Percentiles rank a stretch among this genome's conserved stretches.
These are phyloP conservation scores for Chlamydomonas asymmetrica DNA, from an alignment of 139 green algal species.

Conservation along the genomic window DNA sequence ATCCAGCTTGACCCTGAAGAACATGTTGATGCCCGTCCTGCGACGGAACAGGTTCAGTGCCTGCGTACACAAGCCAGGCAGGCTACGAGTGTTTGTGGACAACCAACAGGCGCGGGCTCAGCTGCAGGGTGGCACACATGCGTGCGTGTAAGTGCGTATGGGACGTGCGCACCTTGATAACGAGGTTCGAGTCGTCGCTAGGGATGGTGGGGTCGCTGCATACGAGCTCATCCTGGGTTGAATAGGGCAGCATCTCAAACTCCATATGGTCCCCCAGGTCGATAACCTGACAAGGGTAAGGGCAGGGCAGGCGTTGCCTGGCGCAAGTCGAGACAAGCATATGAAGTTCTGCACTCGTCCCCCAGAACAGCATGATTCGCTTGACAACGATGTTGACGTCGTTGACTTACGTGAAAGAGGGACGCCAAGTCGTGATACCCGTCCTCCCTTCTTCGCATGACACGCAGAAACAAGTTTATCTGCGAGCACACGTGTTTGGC, in stretches of 20 bases:
- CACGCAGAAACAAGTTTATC: conserved; percentile 96
- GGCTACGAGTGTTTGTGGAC: background rate
- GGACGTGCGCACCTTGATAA: conserved; percentile 88
- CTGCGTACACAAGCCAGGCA: conserved; percentile 27
- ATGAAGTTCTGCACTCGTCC: background rate
- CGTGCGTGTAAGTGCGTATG: too few species aligned
- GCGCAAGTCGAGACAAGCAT: background rate
- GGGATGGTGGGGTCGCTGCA: conserved; percentile 87
- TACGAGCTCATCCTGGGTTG: conserved; percentile 68
- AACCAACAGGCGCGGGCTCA: background rate
- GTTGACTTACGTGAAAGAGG: conserved; percentile 87
- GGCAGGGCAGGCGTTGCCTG: background rate
- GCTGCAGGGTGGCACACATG: background rate
- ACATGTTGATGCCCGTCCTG: conserved; percentile 73
- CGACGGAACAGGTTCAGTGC: conserved; percentile 83
- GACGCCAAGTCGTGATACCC: conserved; percentile 97
- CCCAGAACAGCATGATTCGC: conserved; percentile 5
- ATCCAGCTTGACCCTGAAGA: conserved; percentile 83
- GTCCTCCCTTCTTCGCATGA: conserved; percentile 85
- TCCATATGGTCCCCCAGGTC: conserved; percentile 92
- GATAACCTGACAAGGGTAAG: conserved; percentile 74
- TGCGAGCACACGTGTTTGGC: conserved; percentile 28
- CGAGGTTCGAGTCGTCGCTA: conserved; percentile 91
- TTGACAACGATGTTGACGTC: background rate
- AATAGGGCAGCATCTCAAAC: conserved; percentile 58